Evolutionary conservation across 2,329 filamentous ascomycete genomes (phyloP).

Genomic region (Fusarium hostae): DNA sequence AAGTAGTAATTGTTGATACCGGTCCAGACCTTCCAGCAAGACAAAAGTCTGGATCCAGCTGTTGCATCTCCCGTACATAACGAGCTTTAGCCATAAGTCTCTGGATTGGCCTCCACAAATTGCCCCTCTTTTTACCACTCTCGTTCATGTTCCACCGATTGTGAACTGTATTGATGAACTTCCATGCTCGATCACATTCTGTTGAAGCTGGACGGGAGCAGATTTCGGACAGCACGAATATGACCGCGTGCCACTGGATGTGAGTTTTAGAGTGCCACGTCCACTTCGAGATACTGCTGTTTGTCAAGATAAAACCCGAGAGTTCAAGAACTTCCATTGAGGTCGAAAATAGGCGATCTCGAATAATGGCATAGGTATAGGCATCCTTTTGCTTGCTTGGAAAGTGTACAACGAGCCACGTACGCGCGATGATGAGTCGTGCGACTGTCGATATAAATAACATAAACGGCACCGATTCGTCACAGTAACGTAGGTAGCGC

Average conservation of each 20-base stretch:
- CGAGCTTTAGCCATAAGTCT: not conserved
- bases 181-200: not conserved
- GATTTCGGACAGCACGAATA: not conserved
- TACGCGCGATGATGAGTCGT: not conserved
- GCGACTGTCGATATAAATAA: not conserved
- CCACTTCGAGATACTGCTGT: not conserved
- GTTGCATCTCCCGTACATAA: not conserved
- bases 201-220: fast-evolving
- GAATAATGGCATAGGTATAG: too few species aligned
- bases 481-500: not conserved
- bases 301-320: not conserved
- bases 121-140: not conserved
- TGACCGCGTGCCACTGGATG: not conserved
- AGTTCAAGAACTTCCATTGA: not conserved
- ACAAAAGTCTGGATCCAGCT: not conserved
- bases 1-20: too few species aligned
- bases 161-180: not conserved
- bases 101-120: not conserved
- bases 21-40: not conserved
- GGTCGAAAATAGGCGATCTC: not conserved
- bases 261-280: constrained; percentile 1
- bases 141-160: not conserved
- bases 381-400: not conserved
- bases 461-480: not conserved
- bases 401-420: not conserved